Conservation (phyloP, 2,329 filamentous ascomycete species). For the Chrysoporthe austroafricana region DNA sequence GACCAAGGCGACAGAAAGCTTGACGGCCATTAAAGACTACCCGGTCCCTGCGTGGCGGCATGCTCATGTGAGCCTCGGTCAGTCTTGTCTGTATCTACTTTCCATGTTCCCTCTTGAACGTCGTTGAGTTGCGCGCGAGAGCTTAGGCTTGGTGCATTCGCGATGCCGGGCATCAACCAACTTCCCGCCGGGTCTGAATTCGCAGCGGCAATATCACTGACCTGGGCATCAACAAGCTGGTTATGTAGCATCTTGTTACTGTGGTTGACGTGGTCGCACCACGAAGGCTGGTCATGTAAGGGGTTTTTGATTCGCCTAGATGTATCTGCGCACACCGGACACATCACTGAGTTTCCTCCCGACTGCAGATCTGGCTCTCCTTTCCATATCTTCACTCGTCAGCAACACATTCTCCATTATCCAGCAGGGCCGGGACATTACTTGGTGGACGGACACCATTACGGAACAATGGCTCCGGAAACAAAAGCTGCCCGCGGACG, state of each 20-base stretch:
- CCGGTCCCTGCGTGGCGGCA: neutral
- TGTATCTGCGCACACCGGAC: neutral
- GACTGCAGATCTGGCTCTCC: slow-evolving; percentile 32
- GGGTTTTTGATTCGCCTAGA: neutral
- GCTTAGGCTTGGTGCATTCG: slow-evolving; percentile 16
- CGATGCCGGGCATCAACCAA: slow-evolving; percentile 29
- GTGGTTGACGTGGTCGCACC: slow-evolving; percentile 35
- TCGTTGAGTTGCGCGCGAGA: slow-evolving; percentile 1
- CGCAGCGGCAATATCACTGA: slow-evolving; percentile 24
- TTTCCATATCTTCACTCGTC: slow-evolving; percentile 32
- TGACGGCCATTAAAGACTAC: neutral
- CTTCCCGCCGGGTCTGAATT: slow-evolving; percentile 26
- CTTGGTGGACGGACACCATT: slow-evolving; percentile 30
- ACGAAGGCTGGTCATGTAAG: slow-evolving; percentile 35
- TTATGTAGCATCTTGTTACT: slow-evolving; percentile 29
- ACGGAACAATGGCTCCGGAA: slow-evolving; percentile 30
- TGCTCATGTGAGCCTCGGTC: neutral
- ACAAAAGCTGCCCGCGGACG: slow-evolving; percentile 27
- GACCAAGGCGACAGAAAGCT: neutral
- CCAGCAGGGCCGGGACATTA: slow-evolving; percentile 33
- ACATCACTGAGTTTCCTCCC: neutral
- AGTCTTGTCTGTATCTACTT: neutral
- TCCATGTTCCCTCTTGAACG: neutral
- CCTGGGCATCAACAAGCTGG: slow-evolving; percentile 24
- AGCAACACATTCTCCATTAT: slow-evolving; percentile 34